Percentiles rank a stretch among this genome's conserved stretches.
Conservation (phyloP, 2,329 filamentous ascomycete genomes). For the Cytospora piceicola region DNA sequence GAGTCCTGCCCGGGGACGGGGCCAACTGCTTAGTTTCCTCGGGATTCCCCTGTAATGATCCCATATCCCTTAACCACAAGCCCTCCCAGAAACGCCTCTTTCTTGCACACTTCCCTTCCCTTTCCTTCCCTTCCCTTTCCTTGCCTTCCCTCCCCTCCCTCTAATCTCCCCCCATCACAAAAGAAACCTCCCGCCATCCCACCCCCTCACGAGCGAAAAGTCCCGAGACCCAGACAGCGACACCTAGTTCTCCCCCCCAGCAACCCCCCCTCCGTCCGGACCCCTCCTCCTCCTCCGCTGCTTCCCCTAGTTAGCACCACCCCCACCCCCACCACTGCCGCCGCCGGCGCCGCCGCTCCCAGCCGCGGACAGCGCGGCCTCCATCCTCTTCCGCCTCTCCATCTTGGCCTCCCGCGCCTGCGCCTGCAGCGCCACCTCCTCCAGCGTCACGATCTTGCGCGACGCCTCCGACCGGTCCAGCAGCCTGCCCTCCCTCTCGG, state of each 20-base stretch:
- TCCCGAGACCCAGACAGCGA: background rate
- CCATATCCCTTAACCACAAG: too few relatives aligned
- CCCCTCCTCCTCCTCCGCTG: background rate
- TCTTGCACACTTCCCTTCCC: too few relatives aligned
- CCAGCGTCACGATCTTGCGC: constrained; percentile 77
- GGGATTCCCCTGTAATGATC: too few relatives aligned
- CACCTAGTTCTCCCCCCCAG: background rate
- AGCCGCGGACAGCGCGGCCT: constrained; percentile 19
- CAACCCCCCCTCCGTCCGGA: background rate
- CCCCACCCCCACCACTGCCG: constrained; percentile 7
- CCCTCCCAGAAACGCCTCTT: too few relatives aligned
- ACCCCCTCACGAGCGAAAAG: constrained; percentile 7
- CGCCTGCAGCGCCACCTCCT: constrained; percentile 58
- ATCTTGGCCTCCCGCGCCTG: constrained; percentile 35
- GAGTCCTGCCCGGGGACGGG: too few relatives aligned
- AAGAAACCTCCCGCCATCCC: constrained; percentile 13
- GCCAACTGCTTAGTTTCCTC: too few relatives aligned
- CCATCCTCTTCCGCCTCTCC: constrained; percentile 28
- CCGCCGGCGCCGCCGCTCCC: background rate
- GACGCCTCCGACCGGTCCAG: constrained; percentile 83
- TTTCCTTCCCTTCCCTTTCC: background rate
- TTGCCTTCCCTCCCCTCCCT: too few relatives aligned
- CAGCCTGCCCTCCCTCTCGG: constrained; percentile 83
- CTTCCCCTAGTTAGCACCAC: constrained; percentile 4
- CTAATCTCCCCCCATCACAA: background rate